These are phyloP conservation scores for Monilinia laxa DNA, from an alignment of 2,329 filamentous ascomycete genomes.

Conservation along the genomic window DNA sequence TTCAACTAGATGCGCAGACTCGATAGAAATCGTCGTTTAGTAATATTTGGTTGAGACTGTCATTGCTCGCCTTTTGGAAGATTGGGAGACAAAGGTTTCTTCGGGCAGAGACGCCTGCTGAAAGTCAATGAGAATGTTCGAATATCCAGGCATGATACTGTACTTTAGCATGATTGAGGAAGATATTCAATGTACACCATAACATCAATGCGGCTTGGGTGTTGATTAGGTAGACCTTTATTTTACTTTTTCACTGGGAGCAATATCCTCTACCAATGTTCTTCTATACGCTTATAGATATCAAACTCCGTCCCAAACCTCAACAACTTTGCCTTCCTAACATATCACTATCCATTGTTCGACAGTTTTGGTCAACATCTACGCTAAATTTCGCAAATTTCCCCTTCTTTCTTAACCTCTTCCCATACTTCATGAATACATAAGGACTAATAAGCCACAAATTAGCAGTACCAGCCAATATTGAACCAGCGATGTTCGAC, in stretches of 20 bases:
- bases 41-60: neutral
- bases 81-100: neutral
- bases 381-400: slow-evolving; percentile 9
- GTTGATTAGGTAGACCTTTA: neutral
- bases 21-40: neutral
- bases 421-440: slow-evolving; percentile 44
- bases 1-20: neutral
- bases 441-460: slow-evolving; percentile 44
- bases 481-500: slow-evolving; percentile 43
- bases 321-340: neutral
- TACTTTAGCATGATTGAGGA: too few species aligned
- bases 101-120: too few species aligned
- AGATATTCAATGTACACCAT: neutral
- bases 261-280: neutral
- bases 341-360: neutral
- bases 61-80: too few species aligned
- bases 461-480: slow-evolving; percentile 46
- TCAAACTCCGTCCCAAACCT: neutral
- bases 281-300: too few species aligned
- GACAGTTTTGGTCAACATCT: neutral
- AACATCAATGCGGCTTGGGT: neutral
- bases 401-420: slow-evolving; percentile 37
- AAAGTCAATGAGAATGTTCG: neutral
- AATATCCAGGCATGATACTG: too few species aligned
- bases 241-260: neutral